These are phyloP conservation scores for Solanum hybrid DNA, from an alignment of 305 asterid genomes.

Conservation along the genomic window DNA sequence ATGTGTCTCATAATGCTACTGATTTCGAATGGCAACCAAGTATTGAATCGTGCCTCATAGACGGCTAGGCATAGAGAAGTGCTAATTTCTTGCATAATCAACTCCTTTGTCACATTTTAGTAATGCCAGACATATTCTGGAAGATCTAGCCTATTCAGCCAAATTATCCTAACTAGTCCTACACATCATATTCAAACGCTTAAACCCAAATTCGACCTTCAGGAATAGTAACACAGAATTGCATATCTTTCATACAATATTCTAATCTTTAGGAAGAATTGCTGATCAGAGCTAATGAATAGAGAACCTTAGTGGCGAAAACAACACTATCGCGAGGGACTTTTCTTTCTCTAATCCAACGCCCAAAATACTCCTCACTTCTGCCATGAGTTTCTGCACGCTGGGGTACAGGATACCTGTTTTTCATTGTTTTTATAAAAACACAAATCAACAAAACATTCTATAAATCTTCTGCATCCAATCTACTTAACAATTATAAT, in stretches of 20 bases:
- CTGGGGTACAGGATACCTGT: conserved; percentile 89
- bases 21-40: not conserved
- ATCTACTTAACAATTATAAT: not conserved
- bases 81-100: not conserved
- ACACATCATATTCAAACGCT: not conserved
- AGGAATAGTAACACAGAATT: not conserved
- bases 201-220: not conserved
- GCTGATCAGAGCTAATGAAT: not conserved
- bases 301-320: conserved; percentile 68
- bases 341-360: conserved; percentile 33
- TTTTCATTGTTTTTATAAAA: not conserved
- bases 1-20: not conserved
- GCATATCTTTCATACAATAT: not conserved
- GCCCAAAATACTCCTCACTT: conserved; percentile 69
- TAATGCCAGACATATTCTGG: not conserved
- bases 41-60: not conserved
- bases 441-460: not conserved
- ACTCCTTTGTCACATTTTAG: not conserved
- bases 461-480: not conserved
- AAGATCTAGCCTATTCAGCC: not conserved
- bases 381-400: conserved; percentile 72
- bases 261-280: not conserved
- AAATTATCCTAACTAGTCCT: not conserved
- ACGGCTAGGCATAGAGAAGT: not conserved
- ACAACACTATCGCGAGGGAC: conserved; percentile 57